Evolutionary conservation across 495 filamentous ascomycete genomes (phyloP), one percentile per base, ranked within the genome.

Genomic region (Trypethelium eluteriae): DNA sequence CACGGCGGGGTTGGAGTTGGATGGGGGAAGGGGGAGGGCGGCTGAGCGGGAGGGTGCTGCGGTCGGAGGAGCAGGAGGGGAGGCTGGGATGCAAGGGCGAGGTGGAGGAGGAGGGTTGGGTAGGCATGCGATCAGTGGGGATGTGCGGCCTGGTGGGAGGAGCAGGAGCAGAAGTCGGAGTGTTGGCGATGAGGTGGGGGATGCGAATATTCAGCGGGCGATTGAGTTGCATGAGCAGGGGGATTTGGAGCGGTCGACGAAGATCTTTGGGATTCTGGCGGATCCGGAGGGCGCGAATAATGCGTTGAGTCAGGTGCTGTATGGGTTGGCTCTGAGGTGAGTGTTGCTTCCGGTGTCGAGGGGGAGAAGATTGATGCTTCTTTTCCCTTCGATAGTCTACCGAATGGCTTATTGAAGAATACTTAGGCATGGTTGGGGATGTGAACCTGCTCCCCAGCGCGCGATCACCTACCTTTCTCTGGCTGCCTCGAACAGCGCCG

Each of bases 181-280:
- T 62, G 61, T 72, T 7, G 57, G 66, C 38, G 66, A 70, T 63
- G 18, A 53, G 35, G 35, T n/a, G 11, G 64, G 66, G 79, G 83
- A 97, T 82, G 83, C 88, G 39, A 88, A 90, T 78, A 96, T 99
- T 65, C 92, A 96, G 78, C 87, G 94, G 76, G 94, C 95, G n/a
- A 98, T 99, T 76, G 82, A 87, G 71, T 82, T 98, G 66, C 94
- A 99, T 76, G 94, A 99, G 76, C 80, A 79, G 39, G 93, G 94
- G 64, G 78, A 86, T 64, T 80, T 93, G 49, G 86, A 88, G 71
- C 77, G 78, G 71, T 92, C 92, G 62, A 98, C 95, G 53, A 78
- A 79, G 25, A 85, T 98, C 83, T 98, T 99, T 78, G 91, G 87
- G 18, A 83, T 84, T 53, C 83, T 99, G 64, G 95, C 94, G 39